Evolutionary conservation across 352 stramenopile species (phyloP), one percentile per base, ranked within the genome.

Genomic region (Globisporangium irregulare): DNA sequence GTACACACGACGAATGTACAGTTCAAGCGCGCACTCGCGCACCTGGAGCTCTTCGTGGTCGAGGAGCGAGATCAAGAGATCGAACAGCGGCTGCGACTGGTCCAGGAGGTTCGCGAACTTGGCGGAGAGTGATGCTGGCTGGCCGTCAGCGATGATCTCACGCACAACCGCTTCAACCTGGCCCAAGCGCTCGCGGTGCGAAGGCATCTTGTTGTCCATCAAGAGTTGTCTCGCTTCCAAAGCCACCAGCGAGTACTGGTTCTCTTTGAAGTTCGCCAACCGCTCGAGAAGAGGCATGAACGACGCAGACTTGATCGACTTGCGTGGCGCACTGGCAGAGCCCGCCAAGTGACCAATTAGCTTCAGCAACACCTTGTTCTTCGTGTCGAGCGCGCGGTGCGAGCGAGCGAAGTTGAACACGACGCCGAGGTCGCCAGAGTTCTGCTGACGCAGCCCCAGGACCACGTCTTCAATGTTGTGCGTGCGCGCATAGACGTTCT

Each of bases 141-240:
- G 73, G 5, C 62, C 73, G 55, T 87, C 78, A 0, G 81, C 77
- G 14, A 95, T 74, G 75, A 93, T 90, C 62, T 84, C 70, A 50
- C 80, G 84, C 32, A 96, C 76, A 38, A 94, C 76, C 7, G 75
- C 77, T 71, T 95, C 87, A 32, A 95, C 87, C 50, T 94, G 87
- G 25, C 75, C 79, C 36, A 97, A 70, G 8, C 95, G 90, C 67
- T 98, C 91, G 41, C 95, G 82, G 74, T 98, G 97, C 63, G 93
- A 98, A 41, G 97, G 96, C 82, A 98, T 98, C 75, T 98, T 98
- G 76, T 98, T 93, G 74, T 98, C 86, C 59, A 99, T 96, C 9
- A 99, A 80, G 46, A 99, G 81, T 73, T 98, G 97, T 67, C 97
- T 88, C 27, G 97, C 97, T 72, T 97, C 86, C 62, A 99, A 82